Percentiles rank a stretch among this genome's conserved stretches.
These are phyloP conservation scores for Teunomyces lycoperdinae DNA, from an alignment of 805 yeast genomes.

Conservation along the genomic window DNA sequence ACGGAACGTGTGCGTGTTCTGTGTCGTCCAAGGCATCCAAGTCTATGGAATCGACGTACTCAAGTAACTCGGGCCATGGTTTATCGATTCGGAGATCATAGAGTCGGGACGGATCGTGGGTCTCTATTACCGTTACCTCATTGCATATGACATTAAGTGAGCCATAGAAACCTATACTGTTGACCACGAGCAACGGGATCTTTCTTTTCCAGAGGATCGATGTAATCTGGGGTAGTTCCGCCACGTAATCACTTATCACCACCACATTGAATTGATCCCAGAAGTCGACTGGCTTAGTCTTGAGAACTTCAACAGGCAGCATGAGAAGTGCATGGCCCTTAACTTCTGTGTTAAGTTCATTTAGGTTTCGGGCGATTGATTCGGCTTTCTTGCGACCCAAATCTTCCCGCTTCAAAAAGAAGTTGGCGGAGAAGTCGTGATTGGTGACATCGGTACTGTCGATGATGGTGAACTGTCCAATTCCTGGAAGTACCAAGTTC, in stretches of 20 bases:
- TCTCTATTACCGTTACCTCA: constrained; percentile 68
- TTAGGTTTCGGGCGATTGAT: constrained; percentile 39
- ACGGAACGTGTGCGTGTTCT: constrained; percentile 65
- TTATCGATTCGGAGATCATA: constrained; percentile 64
- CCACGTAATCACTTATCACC: constrained; percentile 33
- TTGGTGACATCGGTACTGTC: constrained; percentile 42
- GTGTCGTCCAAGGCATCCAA: constrained; percentile 43
- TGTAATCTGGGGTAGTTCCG: constrained; percentile 25
- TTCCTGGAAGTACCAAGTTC: constrained; percentile 72
- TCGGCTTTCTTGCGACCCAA: constrained; percentile 41
- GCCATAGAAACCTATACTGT: constrained; percentile 66
- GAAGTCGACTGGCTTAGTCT: constrained; percentile 11
- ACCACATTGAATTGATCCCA: constrained; percentile 57
- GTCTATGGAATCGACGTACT: constrained; percentile 50
- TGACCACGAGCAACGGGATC: constrained; percentile 55
- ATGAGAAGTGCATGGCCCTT: constrained; percentile 27
- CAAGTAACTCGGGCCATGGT: constrained; percentile 70
- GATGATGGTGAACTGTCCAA: constrained; percentile 62
- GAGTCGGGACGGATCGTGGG: constrained; percentile 62
- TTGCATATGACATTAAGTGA: constrained; percentile 47
- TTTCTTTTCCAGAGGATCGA: constrained; percentile 38
- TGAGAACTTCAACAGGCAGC: constrained; percentile 11
- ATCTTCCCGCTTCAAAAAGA: constrained; percentile 51
- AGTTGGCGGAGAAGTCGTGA: constrained; percentile 55
- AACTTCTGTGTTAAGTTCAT: constrained; percentile 62